A percentile compares a stretch with the other conserved stretches of the same genome.
Conservation (phyloP, 2,329 filamentous ascomycete species). For the Trichoderma afroharzianum region DNA sequence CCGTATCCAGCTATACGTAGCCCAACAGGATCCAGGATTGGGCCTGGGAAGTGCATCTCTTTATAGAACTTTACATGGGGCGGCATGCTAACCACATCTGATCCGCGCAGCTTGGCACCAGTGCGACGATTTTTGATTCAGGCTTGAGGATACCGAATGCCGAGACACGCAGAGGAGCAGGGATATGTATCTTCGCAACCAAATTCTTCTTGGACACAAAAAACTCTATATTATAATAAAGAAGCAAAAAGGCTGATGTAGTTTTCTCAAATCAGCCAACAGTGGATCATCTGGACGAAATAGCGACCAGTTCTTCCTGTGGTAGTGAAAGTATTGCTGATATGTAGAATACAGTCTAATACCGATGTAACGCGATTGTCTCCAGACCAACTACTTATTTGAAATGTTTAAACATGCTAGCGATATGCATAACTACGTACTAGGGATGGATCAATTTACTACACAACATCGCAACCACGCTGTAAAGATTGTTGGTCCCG, state of each 20-base stretch:
- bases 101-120: no score
- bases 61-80: not conserved
- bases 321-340: not conserved
- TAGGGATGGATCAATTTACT: no score
- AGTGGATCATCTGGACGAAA: not conserved
- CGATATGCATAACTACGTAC: fast-evolving
- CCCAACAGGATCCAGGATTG: not conserved
- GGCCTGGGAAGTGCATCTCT: not conserved
- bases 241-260: not conserved
- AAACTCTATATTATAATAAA: not conserved
- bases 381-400: no score
- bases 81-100: not conserved
- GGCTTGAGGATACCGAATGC: not conserved
- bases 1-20: not conserved
- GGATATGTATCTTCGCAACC: not conserved
- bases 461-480: no score
- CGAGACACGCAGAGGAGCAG: not conserved
- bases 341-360: not conserved
- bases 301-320: not conserved
- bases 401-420: no score
- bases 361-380: no score
- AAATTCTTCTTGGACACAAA: fast-evolving
- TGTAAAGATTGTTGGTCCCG: not conserved
- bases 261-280: not conserved
- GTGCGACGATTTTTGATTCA: no score